Evolutionary conservation across 305 asterid genomes (phyloP), one percentile per base, ranked within the genome.

Genomic region (Salvia sclarea): DNA sequence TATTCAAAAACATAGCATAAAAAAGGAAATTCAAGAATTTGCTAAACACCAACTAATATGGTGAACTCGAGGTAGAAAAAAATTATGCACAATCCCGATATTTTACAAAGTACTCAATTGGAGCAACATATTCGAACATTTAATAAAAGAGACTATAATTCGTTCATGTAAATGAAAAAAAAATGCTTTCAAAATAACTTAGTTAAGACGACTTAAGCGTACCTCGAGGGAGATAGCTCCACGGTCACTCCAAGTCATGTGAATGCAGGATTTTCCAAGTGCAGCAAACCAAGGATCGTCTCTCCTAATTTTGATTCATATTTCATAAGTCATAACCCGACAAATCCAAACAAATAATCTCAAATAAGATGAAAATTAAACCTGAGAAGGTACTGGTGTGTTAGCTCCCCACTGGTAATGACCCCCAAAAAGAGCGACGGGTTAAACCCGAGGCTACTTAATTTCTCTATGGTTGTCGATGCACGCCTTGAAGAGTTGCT

Each of bases 201-300:
- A 50, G 57, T 59, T 57, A 56, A 66, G 21, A 54, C 9, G 54
- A 63, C 56, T 49, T 63, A 38, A 69, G 69, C 71, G 69, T 81
- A 88, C 96, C 95, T 93, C 91, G 31, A 93, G 97, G 64, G 97
- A 88, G 85, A 93, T 86, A 76, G 96, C 96, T 62, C 97, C 98
- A 62, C 96, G 81, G 69, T 84, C 97, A 56, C 83, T 82, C 98
- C 97, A 93, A 49, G 97, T 93, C 85, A 91, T 81, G 80, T 93
- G 97, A 80, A 93, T 88, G 85, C 98, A 93, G 35, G 88, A 81
- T 52, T 79, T 82, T 64, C 98, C 98, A 24, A 93, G 71, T 47
- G 85, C 76, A 57, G 94, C 85, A 80, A 88, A 93, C 98, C 98
- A 93, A 43, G 89, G 81, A 77, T 89, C 95, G 47, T 91, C 93